Evolutionary conservation across 257 asterid species (phyloP).

Genomic region (Nicotiana attenuata): DNA sequence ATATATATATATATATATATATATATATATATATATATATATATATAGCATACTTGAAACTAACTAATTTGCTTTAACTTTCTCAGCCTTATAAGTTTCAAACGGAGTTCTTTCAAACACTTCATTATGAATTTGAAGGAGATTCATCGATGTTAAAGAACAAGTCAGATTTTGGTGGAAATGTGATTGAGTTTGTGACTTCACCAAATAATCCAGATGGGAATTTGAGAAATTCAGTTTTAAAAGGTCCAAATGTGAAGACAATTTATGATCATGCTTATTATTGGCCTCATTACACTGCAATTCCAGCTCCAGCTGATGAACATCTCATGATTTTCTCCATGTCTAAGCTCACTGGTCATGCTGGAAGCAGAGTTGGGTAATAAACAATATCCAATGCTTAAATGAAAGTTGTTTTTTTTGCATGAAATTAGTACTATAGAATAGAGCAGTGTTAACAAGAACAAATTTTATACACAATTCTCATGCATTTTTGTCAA

Average conservation of each 20-base stretch:
- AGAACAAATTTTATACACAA: too few relatives aligned
- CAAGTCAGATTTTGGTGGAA: slow-evolving; percentile 15
- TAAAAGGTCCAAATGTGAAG: slow-evolving; percentile 27
- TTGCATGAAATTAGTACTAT: too few relatives aligned
- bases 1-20: too few relatives aligned
- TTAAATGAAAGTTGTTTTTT: too few relatives aligned
- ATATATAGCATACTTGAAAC: neutral
- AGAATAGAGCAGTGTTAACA: too few relatives aligned
- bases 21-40: too few relatives aligned
- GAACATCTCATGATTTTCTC: slow-evolving; percentile 69
- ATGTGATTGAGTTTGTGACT: slow-evolving; percentile 59
- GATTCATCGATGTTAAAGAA: slow-evolving; percentile 33
- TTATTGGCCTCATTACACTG: slow-evolving; percentile 78
- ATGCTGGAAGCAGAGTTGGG: slow-evolving; percentile 86
- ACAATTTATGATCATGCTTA: slow-evolving; percentile 62
- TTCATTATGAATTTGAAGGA: slow-evolving; percentile 40
- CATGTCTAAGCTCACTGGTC: slow-evolving; percentile 73
- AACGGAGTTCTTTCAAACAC: slow-evolving; percentile 45
- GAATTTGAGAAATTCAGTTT: slow-evolving; percentile 30
- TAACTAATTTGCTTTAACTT: neutral
- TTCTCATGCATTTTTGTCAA: too few relatives aligned
- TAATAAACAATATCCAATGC: slow-evolving; percentile 9
- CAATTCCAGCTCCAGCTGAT: slow-evolving; percentile 56
- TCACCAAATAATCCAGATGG: slow-evolving; percentile 80
- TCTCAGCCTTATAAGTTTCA: slow-evolving; percentile 48